Evolutionary conservation across 371 early-diverging fungal genomes (phyloP).

Genomic region (Quaeritorhiza haematococci): DNA sequence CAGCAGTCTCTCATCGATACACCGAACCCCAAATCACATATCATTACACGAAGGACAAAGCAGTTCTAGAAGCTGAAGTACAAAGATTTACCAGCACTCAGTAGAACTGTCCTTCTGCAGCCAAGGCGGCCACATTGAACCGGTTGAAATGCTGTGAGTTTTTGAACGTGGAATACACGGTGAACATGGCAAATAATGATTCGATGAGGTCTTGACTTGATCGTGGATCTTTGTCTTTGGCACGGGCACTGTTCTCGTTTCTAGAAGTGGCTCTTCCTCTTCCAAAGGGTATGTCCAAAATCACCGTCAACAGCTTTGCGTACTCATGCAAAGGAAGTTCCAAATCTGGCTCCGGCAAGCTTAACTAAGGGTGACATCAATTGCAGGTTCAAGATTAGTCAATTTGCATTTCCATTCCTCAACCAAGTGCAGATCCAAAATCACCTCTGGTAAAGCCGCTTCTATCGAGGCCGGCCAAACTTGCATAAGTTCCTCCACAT

Average conservation of each 20-base stretch:
- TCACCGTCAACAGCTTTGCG: conserved; percentile 23
- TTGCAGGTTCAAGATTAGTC: neutral
- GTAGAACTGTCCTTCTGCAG: too few species aligned
- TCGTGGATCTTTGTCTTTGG: conserved; percentile 6
- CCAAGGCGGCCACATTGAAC: too few species aligned
- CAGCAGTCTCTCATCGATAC: too few species aligned
- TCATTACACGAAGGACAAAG: too few species aligned
- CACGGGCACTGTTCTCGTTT: too few species aligned
- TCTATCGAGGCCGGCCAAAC: conserved; percentile 44
- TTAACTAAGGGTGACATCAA: conserved; percentile 11
- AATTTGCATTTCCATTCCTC: conserved; percentile 22
- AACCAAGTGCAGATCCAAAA: too few species aligned
- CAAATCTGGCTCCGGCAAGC: conserved; percentile 30
- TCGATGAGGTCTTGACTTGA: conserved; percentile 24
- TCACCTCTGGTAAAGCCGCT: too few species aligned
- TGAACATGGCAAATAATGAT: conserved; percentile 39
- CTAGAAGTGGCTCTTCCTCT: too few species aligned
- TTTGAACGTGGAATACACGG: conserved; percentile 45
- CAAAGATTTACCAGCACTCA: too few species aligned
- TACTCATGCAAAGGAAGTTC: conserved; percentile 33
- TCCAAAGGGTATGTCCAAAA: conserved; percentile 45
- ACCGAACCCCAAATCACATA: too few species aligned
- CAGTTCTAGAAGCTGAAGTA: too few species aligned
- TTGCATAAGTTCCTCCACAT: conserved; percentile 50
- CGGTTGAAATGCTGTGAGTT: conserved; percentile 47